These are phyloP conservation scores for Diaporthe velutina DNA, from an alignment of 2,329 filamentous ascomycete genomes.

Conservation along the genomic window DNA sequence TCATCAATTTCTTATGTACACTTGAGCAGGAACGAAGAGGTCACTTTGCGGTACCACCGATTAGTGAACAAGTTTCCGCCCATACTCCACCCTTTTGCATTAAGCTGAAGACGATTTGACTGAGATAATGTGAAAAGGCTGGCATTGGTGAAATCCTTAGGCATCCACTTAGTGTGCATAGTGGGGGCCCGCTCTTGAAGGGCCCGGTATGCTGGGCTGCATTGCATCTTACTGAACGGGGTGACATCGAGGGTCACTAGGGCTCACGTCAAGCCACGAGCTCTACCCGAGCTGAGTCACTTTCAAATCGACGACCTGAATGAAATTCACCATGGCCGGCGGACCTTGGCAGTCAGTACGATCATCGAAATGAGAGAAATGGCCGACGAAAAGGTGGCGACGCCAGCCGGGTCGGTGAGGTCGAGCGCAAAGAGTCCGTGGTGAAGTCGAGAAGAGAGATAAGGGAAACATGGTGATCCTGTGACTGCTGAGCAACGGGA, in stretches of 20 bases:
- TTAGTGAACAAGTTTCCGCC: background rate
- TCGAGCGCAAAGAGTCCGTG: constrained; percentile 6
- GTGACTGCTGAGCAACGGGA: constrained; percentile 26
- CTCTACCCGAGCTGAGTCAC: background rate
- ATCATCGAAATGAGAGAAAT: background rate
- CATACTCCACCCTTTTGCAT: background rate
- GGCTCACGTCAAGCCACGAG: background rate
- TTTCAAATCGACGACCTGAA: background rate
- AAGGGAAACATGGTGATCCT: constrained; percentile 14
- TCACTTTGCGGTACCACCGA: background rate
- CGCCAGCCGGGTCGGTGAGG: background rate
- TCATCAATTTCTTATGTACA: background rate
- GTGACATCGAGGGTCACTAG: background rate
- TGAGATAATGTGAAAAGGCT: background rate
- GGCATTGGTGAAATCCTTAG: background rate
- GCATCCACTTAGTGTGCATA: constrained; percentile 15
- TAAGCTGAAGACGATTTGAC: background rate
- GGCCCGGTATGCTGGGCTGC: background rate
- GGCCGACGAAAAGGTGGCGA: background rate
- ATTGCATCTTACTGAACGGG: background rate
- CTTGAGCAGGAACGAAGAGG: background rate
- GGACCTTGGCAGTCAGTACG: background rate
- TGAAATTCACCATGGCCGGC: background rate
- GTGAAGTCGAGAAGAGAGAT: constrained; percentile 19
- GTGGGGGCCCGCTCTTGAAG: constrained; percentile 7